Percentiles rank a stretch among this genome's conserved stretches.
phyloP scores from a whole-genome alignment of 768 basidiomycete species.

The Amanita pseudoporphyria region DNA sequence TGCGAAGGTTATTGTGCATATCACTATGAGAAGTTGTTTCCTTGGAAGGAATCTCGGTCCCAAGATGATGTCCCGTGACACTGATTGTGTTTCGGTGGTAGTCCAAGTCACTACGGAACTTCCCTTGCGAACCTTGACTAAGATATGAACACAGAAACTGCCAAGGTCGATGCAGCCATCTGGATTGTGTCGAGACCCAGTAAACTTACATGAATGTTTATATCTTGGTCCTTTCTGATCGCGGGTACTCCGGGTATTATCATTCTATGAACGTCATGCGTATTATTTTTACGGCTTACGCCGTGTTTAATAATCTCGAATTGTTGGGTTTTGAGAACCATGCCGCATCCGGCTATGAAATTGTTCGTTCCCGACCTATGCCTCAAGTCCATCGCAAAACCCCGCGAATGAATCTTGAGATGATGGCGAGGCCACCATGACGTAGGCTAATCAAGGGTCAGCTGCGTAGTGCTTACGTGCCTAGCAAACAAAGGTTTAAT shows the following conservation, averaged over 20 bases:
- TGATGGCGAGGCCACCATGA: too few species aligned
- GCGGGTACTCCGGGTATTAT: not conserved
- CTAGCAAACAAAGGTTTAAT: too few species aligned
- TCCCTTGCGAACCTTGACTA: too few species aligned
- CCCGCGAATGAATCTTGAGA: too few species aligned
- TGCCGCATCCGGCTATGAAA: not conserved
- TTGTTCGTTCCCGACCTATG: too few species aligned
- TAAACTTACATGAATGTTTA: not conserved
- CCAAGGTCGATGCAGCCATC: too few species aligned
- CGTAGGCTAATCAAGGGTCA: too few species aligned
- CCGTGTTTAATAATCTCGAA: not conserved
- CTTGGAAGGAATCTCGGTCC: not conserved
- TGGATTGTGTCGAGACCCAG: too few species aligned
- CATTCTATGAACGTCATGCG: not conserved
- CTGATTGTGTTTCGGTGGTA: not conserved
- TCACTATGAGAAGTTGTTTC: not conserved
- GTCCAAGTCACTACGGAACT: not conserved
- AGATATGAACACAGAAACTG: not conserved
- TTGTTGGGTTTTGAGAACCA: not conserved
- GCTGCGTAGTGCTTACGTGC: too few species aligned
- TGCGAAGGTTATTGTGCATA: not conserved
- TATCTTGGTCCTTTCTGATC: not conserved
- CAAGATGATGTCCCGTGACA: not conserved
- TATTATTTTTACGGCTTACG: not conserved
- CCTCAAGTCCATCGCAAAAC: too few species aligned